phyloP scores from a whole-genome alignment of 2,329 filamentous ascomycete genomes.

The Sporothrix humicola region DNA sequence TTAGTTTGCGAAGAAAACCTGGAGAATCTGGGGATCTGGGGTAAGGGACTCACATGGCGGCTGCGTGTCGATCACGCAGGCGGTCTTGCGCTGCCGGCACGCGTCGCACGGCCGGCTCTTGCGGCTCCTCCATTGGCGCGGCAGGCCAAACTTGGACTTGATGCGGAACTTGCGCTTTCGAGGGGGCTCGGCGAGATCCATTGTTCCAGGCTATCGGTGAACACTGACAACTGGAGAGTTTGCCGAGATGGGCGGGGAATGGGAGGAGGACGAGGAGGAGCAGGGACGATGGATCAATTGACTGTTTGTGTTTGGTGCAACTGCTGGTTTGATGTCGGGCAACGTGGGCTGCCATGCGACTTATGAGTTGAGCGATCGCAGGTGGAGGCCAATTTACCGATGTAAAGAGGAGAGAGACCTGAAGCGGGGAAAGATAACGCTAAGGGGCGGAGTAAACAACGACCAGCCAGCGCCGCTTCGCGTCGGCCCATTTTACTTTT shows the following conservation, averaged over 20 bases:
- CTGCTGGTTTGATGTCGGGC: background rate
- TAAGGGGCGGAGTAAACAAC: background rate
- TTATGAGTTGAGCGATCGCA: background rate
- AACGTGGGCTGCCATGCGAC: background rate
- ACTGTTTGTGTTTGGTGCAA: too few species aligned
- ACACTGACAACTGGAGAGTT: too few species aligned
- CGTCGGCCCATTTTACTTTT: background rate
- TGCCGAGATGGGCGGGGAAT: too few species aligned
- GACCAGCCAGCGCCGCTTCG: background rate
- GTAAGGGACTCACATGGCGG: slow-evolving; percentile 35
- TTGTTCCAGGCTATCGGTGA: background rate
- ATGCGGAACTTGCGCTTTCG: slow-evolving; percentile 38
- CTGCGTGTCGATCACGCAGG: slow-evolving; percentile 35
- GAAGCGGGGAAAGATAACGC: slow-evolving; percentile 17
- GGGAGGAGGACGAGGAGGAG: too few species aligned
- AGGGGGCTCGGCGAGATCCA: slow-evolving; percentile 39
- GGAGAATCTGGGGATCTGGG: background rate
- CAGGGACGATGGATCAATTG: too few species aligned
- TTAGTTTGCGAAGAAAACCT: too few species aligned
- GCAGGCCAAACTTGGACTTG: slow-evolving; percentile 34
- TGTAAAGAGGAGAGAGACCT: too few species aligned
- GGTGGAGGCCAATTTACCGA: background rate
- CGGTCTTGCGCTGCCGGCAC: slow-evolving; percentile 36
- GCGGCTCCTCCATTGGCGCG: slow-evolving; percentile 36
- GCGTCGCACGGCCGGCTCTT: slow-evolving; percentile 38